Percentiles rank a stretch among this genome's conserved stretches.
Conservation (phyloP, 192 early-diverging fungal genomes). For the Podila clonocystis region DNA sequence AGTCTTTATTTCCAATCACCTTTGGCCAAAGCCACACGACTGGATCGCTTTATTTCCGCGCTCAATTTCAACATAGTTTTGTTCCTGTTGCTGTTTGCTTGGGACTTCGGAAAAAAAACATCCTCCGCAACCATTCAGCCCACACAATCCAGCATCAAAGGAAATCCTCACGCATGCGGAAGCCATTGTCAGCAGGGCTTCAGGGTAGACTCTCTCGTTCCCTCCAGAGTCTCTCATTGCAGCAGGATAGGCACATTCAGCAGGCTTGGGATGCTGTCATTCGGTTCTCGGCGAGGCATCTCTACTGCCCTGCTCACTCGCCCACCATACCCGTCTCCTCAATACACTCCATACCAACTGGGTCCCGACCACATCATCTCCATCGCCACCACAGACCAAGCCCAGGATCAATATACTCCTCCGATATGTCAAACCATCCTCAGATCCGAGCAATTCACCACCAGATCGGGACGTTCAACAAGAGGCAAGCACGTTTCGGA, state of each 20-base stretch:
- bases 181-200: neutral
- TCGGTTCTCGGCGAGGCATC: constrained; percentile 43
- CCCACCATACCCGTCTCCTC: neutral
- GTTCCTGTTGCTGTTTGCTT: neutral
- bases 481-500: too few relatives aligned
- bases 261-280: constrained; percentile 35
- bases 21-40: neutral
- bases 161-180: constrained; percentile 4
- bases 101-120: constrained; percentile 6
- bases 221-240: neutral
- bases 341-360: neutral
- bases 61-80: neutral
- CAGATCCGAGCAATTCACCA: too few relatives aligned
- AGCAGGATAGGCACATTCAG: neutral
- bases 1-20: neutral
- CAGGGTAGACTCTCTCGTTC: neutral
- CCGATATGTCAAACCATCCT: too few relatives aligned
- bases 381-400: neutral
- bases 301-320: constrained; percentile 41
- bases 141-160: neutral
- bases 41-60: neutral
- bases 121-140: neutral
- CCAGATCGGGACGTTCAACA: too few relatives aligned
- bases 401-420: too few relatives aligned
- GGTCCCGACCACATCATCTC: neutral